phyloP scores from a whole-genome alignment of 2,329 filamentous ascomycete genomes.

The Neopestalotiopsis rosae region DNA sequence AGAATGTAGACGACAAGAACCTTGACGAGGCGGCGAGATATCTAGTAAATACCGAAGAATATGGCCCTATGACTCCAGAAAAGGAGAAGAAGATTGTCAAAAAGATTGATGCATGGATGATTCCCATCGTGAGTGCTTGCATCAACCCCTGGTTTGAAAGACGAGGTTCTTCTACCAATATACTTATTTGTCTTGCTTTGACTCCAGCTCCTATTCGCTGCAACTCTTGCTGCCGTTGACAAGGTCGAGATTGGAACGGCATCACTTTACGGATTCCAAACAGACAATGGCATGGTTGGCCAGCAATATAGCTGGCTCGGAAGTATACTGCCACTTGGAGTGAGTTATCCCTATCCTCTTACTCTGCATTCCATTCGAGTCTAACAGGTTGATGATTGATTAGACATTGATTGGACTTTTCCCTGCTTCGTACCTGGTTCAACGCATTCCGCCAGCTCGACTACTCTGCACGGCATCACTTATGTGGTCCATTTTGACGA shows the following conservation, averaged over 20 bases:
- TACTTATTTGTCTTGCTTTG: background rate
- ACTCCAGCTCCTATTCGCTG: conserved; percentile 32
- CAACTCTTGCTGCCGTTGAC: conserved; percentile 37
- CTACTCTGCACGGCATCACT: conserved; percentile 33
- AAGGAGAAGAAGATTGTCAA: conserved; percentile 33
- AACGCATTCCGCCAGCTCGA: conserved; percentile 33
- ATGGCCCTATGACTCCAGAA: conserved; percentile 34
- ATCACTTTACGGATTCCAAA: conserved; percentile 39
- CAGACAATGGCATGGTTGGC: conserved; percentile 37
- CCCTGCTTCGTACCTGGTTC: conserved; percentile 32
- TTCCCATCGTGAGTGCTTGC: conserved; percentile 29
- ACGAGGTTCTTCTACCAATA: background rate
- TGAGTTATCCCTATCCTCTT: conserved; percentile 19
- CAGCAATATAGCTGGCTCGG: conserved; percentile 40
- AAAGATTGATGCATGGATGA: conserved; percentile 35
- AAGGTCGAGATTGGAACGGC: conserved; percentile 39
- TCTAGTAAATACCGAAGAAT: conserved; percentile 27
- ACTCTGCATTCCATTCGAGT: background rate
- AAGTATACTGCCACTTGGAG: conserved; percentile 35
- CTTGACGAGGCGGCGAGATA: conserved; percentile 29
- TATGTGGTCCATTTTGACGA: conserved; percentile 36
- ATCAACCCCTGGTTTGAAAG: too few relatives aligned
- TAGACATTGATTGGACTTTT: conserved; percentile 30
- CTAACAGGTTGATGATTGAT: background rate
- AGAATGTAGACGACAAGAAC: conserved; percentile 23